Conservation (phyloP, 306 rosid species). For the Myrica gale region DNA sequence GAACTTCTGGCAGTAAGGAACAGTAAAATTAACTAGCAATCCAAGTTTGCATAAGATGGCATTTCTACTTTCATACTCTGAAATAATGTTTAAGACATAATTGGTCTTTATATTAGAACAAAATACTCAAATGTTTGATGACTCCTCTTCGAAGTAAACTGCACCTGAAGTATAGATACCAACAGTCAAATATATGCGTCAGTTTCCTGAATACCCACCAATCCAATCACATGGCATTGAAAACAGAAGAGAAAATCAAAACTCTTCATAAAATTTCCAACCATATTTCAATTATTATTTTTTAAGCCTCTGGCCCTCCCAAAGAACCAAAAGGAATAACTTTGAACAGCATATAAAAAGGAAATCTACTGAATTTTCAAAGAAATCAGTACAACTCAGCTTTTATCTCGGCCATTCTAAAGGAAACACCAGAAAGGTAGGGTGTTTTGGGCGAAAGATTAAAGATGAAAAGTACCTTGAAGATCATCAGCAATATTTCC, state of each 20-base stretch:
- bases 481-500: conserved; percentile 71
- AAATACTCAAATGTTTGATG: not conserved
- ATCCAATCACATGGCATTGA: not conserved
- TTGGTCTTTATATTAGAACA: not conserved
- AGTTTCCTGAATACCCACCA: not conserved
- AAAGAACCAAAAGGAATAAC: not conserved
- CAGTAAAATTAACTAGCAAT: not conserved
- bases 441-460: conserved; percentile 18
- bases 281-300: not conserved
- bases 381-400: not conserved
- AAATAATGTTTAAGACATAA: not conserved
- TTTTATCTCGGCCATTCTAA: not conserved
- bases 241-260: conserved; percentile 2
- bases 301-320: not conserved
- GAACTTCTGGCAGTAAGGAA: not conserved
- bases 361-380: not conserved
- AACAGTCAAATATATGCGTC: not conserved
- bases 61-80: not conserved
- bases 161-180: not conserved
- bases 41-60: too few species aligned
- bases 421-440: conserved; percentile 11
- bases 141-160: not conserved
- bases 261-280: not conserved
- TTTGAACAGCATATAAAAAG: not conserved
- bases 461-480: conserved; percentile 57